Conservation (phyloP, 2,329 filamentous ascomycete genomes). For the Pseudogymnoascus sp. region DNA sequence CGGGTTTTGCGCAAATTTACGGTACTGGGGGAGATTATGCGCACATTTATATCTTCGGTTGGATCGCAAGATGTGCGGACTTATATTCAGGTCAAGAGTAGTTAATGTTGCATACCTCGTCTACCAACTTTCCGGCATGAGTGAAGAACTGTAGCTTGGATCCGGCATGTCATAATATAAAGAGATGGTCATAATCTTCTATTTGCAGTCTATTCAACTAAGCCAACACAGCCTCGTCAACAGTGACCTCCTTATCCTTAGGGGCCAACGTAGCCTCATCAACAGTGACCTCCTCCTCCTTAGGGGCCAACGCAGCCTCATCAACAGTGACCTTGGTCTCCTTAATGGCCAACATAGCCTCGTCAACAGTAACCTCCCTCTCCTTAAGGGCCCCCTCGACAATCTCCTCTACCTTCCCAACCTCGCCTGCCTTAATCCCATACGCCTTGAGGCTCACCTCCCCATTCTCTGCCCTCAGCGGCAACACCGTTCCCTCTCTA, state of each 20-base stretch:
- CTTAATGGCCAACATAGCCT: not conserved
- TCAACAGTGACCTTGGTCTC: no score
- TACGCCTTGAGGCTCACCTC: not conserved
- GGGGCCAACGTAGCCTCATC: not conserved
- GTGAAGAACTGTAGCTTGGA: not conserved
- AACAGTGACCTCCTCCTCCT: not conserved
- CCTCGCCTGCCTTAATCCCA: not conserved
- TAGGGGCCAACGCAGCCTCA: no score
- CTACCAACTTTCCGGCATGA: not conserved
- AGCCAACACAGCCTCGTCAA: not conserved
- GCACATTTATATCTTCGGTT: not conserved
- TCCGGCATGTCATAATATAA: not conserved
- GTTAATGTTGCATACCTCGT: not conserved
- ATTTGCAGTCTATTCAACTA: not conserved
- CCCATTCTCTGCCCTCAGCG: conserved; percentile 25
- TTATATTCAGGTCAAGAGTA: not conserved
- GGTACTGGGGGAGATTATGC: not conserved
- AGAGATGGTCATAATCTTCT: not conserved
- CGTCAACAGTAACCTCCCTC: not conserved
- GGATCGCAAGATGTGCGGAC: not conserved
- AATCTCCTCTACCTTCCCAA: not conserved
- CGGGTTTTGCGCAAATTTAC: not conserved
- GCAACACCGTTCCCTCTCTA: conserved; percentile 30
- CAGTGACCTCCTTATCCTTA: not conserved
- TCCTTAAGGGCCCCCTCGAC: not conserved